Evolutionary conservation across 768 basidiomycete species (phyloP), one percentile per base, ranked within the genome.

Genomic region (Omphalotus guepiniiformis): DNA sequence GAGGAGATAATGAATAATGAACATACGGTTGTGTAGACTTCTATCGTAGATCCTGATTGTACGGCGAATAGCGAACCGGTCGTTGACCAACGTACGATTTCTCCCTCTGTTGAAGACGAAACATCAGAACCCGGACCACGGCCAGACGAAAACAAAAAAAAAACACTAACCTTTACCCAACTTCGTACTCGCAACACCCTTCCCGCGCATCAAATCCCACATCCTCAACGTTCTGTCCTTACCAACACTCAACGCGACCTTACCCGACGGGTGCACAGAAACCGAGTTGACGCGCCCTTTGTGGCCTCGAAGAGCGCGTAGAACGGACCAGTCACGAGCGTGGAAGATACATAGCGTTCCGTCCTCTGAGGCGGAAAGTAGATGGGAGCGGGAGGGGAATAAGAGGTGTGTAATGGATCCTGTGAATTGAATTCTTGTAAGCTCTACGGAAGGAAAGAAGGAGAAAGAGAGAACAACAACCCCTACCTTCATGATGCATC

Each of bases 121-220:
- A 26, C 45, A 47, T 30, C 30, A 34, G 26, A 35, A 11, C 21
- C 12, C 7, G 30, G 7, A 56, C 0, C 39, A 12, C 26, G 6
- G 28, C 42, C 12, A 54, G 46, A 3, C 18, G 6, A 53, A 13
- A 7, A 22, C 19, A 15, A 8, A 37, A 29, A 15, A 22, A 49
- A 12, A 16, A 2, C 12, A 61, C 74, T 46, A 50, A 90, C 93
- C 93, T 70, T 85, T 88, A 18, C 91, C 90, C 4, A 99, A 65
- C 61, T 94, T 93, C 38, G 81, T 86, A 63, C 93, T 92, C 6
- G 91, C 92, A 9, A 81, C 81, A 3, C 91, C 90, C 63, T 87
- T 86, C 0, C 95, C 95, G 37, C 94, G 73, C 90, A 97, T 94
- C 40, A 99, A 71, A 72, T 99, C 96, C 96, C 96, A 99, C 94